Base-by-base conservation (phyloP, 2,329 filamentous ascomycete genomes). In the Sporothrix pallida region DNA sequence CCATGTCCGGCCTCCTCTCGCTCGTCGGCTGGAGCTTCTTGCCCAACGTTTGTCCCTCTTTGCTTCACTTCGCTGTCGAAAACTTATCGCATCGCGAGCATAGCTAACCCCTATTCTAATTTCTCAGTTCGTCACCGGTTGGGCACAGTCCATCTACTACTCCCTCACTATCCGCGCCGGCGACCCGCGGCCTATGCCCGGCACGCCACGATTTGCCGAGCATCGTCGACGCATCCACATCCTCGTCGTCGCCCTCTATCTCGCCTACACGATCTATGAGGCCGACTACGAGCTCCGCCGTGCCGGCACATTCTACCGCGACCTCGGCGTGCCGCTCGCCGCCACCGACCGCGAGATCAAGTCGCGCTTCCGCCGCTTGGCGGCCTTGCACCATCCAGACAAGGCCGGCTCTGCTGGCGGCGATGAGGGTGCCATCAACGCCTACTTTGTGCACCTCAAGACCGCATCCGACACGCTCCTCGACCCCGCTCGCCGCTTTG, bases 241-340 rank as follows among this genome's bases (percentile, higher is more conserved):
- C 80, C 85, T 91, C 77, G 93, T 98, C 79, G 91, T 98, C 70
- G 86, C 91, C 68, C 84, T 89, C 75, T 99, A 98, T 84, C 92
- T 98, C 52, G 83, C 92, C 76, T 98, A 97, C 86, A 97, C 94
- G 65, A 90, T 98, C 78, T 96, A 95, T 84, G 95, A 98, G 83
- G 92, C 94, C 79, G 93, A 97, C 86, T 90, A 93, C 84, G 90
- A 93, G 76, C 87, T 97, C 42, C 91, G 89, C 76, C 84, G 87
- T 62, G 84, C 86, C 0, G 90, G 92, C 20, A 91, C 93, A 81
- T 97, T 92, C 84, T 98, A 98, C 84, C 85, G 88, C 65, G 88
- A 92, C 76, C 88, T 99, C 0, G 90, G 90, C 50, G 88, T 98
- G 0, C 85, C 91, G 13, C 86, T 91, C 52, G 82, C 87, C 73